These are phyloP conservation scores for Boletus subcaerulescens DNA, from an alignment of 768 basidiomycete genomes.

Conservation along the genomic window DNA sequence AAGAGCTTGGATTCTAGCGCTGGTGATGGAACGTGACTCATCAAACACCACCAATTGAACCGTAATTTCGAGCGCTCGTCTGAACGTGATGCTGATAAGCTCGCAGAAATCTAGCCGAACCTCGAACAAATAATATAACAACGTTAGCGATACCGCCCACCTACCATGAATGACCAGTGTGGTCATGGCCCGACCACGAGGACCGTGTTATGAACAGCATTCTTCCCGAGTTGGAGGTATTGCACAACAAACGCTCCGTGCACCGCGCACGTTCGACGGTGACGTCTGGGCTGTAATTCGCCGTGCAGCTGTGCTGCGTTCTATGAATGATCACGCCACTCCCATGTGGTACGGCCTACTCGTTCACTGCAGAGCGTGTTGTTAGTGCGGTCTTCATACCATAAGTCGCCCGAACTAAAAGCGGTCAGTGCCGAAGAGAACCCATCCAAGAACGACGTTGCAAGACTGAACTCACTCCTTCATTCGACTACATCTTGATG, in stretches of 20 bases:
- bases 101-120: background rate
- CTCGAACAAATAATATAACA: background rate
- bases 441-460: background rate
- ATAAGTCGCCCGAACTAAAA: constrained; percentile 5
- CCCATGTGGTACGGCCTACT: background rate
- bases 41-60: background rate
- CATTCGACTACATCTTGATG: background rate
- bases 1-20: constrained; percentile 4
- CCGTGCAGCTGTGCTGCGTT: background rate
- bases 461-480: background rate
- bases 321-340: background rate
- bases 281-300: background rate
- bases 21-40: background rate
- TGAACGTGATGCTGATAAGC: background rate
- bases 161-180: background rate
- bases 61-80: background rate
- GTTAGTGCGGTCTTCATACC: constrained; percentile 10
- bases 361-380: background rate
- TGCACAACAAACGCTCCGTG: background rate
- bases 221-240: background rate
- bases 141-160: background rate
- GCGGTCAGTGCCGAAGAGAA: background rate
- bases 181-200: constrained; percentile 5
- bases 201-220: background rate
- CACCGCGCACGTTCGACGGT: background rate